Evolutionary conservation across 164 flowering plant genomes (phyloP).

Genomic region (Vitis amurensis): DNA sequence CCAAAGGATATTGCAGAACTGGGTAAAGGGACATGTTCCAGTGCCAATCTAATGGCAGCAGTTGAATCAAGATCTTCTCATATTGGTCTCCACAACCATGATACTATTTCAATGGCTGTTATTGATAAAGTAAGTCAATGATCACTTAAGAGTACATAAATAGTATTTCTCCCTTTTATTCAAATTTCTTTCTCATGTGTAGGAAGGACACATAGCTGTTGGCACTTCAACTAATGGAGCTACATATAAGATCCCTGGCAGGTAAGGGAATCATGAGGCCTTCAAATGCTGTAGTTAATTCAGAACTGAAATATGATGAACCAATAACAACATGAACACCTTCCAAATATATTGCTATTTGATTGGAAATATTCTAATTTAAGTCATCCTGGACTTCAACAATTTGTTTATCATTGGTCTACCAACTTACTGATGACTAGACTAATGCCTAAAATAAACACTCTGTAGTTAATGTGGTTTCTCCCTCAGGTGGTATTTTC

Average conservation of each 20-base stretch:
- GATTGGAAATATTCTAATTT: no score
- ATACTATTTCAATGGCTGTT: slow-evolving; percentile 93
- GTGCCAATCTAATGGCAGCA: slow-evolving; percentile 19
- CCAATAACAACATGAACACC: no score
- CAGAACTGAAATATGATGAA: no score
- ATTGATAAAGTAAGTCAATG: slow-evolving; percentile 68
- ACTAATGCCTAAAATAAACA: no score
- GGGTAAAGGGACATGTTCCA: slow-evolving; percentile 31
- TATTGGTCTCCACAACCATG: slow-evolving; percentile 65
- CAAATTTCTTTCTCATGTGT: slow-evolving; percentile 3
- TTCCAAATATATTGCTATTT: no score
- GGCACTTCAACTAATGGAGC: slow-evolving; percentile 99
- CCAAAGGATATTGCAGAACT: slow-evolving; percentile 19
- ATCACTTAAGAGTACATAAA: background rate
- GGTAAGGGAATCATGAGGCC: no score
- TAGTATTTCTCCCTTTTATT: background rate
- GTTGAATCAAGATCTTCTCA: slow-evolving; percentile 31
- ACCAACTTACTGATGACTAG: no score
- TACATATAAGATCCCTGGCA: slow-evolving; percentile 45
- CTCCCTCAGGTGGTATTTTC: no score
- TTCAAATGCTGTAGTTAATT: no score
- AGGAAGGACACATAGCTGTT: slow-evolving; percentile 89
- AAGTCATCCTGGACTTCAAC: no score
- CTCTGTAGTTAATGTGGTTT: no score
- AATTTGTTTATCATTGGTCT: no score